Evolutionary conservation across 345 rosid genomes (phyloP), one percentile per base, ranked within the genome.

Genomic region (Anacardium occidentale): DNA sequence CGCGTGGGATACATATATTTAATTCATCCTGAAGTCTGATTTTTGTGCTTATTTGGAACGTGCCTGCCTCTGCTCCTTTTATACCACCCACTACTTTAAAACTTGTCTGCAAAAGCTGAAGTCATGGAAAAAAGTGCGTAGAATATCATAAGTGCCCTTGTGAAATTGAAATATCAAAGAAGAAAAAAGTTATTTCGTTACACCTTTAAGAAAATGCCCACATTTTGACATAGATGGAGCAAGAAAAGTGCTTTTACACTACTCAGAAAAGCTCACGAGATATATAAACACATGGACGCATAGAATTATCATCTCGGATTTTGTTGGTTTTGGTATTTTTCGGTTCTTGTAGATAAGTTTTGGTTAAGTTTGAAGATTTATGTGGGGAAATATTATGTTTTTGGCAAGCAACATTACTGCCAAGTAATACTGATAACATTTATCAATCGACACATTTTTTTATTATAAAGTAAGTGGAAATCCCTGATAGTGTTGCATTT

Each of bases 221-320:
- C 26, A 7, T 34, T 40, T 75, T 54, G 9, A 26, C 40, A 44
- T 71, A 4, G 60, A 29, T 42, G 56, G 42, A 37, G 7, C 42
- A 37, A 6, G 42, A n/a, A 64, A 72, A 50, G 17, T 55, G 66
- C 67, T 75, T 77, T 83, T 75, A 22, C 80, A 42, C 65, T 72
- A 68, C 71, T 79, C 55, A 75, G 47, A 66, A 44, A 70, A 71
- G 75, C 71, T 57, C 20, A 21, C 7, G 44, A 71, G 44, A 66
- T 40, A 20, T 11, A 26, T 26, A 56, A 26, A 45, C 29, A 29
- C 73, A 29, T 44, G 0, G 58, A 66, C 51, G 55, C 26, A 52
- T n/a, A 76, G 15, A 50, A 26, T 20, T 51, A 25, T 51, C 69
- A 17, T 32, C 0, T 47, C 2, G 54, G 8, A 22, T 29, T 0